Base-by-base conservation (phyloP, 345 rosid genomes). In the Citrus inodora region DNA sequence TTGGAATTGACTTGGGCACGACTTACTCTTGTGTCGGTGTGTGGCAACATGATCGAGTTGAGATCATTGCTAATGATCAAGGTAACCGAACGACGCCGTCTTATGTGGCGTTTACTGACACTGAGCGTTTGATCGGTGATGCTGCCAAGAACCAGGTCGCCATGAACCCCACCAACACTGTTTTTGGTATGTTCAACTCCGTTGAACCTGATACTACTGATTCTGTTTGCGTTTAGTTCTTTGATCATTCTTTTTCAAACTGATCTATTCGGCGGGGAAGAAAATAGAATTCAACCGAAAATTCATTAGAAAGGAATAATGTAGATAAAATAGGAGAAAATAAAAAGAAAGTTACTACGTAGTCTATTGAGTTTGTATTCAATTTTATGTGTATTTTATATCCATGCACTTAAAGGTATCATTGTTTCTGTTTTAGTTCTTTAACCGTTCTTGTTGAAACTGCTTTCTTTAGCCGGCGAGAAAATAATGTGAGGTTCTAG, bases 121-220 rank as follows among this genome's bases (percentile, higher is more conserved):
- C 87, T 1, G 85, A 85, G 79, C 81, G 87, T 19, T 71, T 85
- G 83, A 84, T 84, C 32, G 87, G 87, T 1, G 87, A 84, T 55
- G 85, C 87, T 2, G 87, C 87, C 33, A 85, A 85, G 82, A 85
- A 85, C 37, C 87, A 85, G 80, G 87, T 85, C 9, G 85, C 87
- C 27, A 85, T 82, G 87, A 85, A 85, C 63, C 87, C 87, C 0
- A 82, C 5, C 40, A 85, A 85, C 76, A 85, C 87, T 30, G 87
- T 85, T 51, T 85, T 85, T 27, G 87, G 85, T 85, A 65, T 14
- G 80, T 42, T 24, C 33, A 2, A 4, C 9, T 70, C 66, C 65
- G 69, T 64, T n/a, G 7, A 64, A 21, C 25, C 4, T n/a, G 17
- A 53, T 1, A 25, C 4, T 46, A 27, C 14, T 19, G 65, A 30